phyloP scores from a whole-genome alignment of 2,329 filamentous ascomycete genomes.

The Alternaria sp. region DNA sequence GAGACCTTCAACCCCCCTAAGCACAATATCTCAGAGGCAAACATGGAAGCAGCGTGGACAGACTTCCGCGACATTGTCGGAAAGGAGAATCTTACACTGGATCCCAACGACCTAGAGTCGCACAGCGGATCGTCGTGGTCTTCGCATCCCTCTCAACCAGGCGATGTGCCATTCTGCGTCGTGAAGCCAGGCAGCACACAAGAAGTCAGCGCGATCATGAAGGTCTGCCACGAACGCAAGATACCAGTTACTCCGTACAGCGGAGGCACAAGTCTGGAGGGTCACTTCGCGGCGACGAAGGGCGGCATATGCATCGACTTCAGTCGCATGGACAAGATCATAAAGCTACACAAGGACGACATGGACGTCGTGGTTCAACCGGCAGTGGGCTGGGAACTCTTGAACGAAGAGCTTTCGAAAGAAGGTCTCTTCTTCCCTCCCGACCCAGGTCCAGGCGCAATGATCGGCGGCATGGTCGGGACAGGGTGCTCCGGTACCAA shows the following conservation, averaged over 20 bases:
- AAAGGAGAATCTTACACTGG: conserved; percentile 67
- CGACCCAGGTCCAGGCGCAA: conserved; percentile 87
- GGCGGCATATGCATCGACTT: conserved; percentile 89
- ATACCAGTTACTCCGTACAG: conserved; percentile 89
- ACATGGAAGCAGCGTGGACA: conserved; percentile 68
- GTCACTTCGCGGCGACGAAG: conserved; percentile 82
- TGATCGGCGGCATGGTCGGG: conserved; percentile 89
- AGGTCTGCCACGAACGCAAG: conserved; percentile 77
- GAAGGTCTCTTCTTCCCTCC: conserved; percentile 86
- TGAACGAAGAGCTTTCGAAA: conserved; percentile 79
- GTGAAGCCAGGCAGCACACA: conserved; percentile 79
- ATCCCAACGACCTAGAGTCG: conserved; percentile 59
- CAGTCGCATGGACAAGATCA: conserved; percentile 79
- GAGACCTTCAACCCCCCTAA: conserved; percentile 54
- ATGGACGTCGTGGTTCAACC: conserved; percentile 64
- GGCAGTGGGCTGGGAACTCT: conserved; percentile 82
- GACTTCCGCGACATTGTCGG: conserved; percentile 68
- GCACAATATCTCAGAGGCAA: conserved; percentile 63
- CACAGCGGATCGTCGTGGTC: conserved; percentile 71
- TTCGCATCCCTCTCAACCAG: conserved; percentile 54
- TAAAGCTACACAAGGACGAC: conserved; percentile 75
- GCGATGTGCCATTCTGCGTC: conserved; percentile 64
- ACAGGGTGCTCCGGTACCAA: conserved; percentile 84
- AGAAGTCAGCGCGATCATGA: conserved; percentile 86
- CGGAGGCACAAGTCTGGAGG: conserved; percentile 88